Evolutionary conservation across 768 basidiomycete species (phyloP).

Genomic region (Trametes cinnabarina): DNA sequence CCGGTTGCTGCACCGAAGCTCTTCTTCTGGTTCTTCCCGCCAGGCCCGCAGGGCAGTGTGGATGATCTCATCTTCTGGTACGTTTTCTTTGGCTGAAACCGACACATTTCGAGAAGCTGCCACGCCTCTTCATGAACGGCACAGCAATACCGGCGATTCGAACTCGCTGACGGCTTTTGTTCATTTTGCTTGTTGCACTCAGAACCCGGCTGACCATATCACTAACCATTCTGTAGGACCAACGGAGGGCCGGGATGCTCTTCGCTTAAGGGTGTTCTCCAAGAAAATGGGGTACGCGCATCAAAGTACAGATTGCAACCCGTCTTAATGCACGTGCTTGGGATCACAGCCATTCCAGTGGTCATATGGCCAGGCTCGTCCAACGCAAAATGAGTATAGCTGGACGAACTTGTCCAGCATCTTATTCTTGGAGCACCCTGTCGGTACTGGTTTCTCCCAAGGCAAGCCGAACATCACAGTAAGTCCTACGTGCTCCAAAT

Average conservation of each 20-base stretch:
- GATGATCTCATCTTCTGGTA: constrained; percentile 56
- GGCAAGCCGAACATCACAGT: constrained; percentile 57
- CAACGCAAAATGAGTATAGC: constrained; percentile 63
- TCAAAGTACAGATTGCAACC: too few species aligned
- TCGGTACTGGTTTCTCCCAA: constrained; percentile 77
- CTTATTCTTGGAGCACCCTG: constrained; percentile 75
- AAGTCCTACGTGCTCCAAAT: too few species aligned
- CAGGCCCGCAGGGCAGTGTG: constrained; percentile 67
- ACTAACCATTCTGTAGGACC: constrained; percentile 45
- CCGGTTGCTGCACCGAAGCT: constrained; percentile 46
- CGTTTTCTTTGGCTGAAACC: too few species aligned
- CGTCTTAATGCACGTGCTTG: too few species aligned
- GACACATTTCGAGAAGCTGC: too few species aligned
- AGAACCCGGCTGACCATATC: not conserved
- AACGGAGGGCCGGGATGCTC: constrained; percentile 83
- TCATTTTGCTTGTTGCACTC: too few species aligned
- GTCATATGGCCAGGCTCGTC: constrained; percentile 60
- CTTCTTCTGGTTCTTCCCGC: constrained; percentile 86
- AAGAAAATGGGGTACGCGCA: constrained; percentile 67
- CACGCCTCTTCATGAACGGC: too few species aligned
- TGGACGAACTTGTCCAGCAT: constrained; percentile 81
- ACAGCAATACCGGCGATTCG: too few species aligned
- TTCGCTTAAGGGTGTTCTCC: constrained; percentile 67
- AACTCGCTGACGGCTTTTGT: too few species aligned
- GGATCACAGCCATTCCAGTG: constrained; percentile 68